Base-by-base conservation (phyloP, 805 yeast genomes). In the Monosporozyma aquatica region DNA sequence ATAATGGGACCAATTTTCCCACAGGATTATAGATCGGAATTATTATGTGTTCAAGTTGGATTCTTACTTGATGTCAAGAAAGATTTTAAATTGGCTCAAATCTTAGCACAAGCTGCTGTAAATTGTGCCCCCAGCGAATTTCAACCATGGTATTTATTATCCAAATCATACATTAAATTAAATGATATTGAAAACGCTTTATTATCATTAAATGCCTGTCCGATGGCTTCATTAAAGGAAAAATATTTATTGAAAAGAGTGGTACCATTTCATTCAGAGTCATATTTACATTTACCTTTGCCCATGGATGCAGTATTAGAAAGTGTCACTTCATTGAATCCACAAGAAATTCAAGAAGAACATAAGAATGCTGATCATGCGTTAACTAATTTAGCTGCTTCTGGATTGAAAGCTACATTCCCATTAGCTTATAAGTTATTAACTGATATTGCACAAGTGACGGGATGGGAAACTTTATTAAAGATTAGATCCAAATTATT, bases 121-220 rank as follows among this genome's bases (percentile, higher is more conserved):
- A 77, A 78, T 52, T 70, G 80, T 2, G 70, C 82, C 1, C 95
- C 95, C 3, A 80, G 87, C 5, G 83, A 78, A 52, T 83, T 82
- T 59, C 73, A 69, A 49, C 75, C 87, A 2, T 84, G 95, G 95
- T 71, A 80, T 3, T 62, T 75, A 44, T 61, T 84, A 44, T 83
- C 82, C 7, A 71, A 71, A 50, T 73, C 76, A 1, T 82, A 83
- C 58, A 75, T 82, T 30, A 71, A 72, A 36, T 56, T 75, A 40
- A 78, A 77, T 22, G 80, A 82, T 59, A 75, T 76, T 56, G 89
- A 82, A 56, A 74, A 80, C 50, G 84, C 92, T 1, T 66, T 84
- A 41, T 62, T 82, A 43, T 75, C 87, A 1, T 67, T 84, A 49
- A 84, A 84, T 53, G 78, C 90, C 13, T 82, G 89, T 54, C 94